phyloP scores from a whole-genome alignment of 768 basidiomycete genomes.

The Auriscalpium orientale region DNA sequence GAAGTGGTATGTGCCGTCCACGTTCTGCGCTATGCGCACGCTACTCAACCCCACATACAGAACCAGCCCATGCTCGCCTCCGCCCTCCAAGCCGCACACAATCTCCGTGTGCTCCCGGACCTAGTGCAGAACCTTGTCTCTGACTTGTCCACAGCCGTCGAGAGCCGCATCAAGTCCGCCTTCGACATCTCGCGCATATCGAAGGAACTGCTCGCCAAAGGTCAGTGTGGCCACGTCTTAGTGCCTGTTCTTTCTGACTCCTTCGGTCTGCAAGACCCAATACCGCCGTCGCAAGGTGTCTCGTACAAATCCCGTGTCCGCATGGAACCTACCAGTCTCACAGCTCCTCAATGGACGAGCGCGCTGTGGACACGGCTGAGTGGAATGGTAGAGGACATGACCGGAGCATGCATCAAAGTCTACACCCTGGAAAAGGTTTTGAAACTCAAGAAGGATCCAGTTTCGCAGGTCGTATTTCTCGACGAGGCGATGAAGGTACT shows the following conservation, averaged over 20 bases:
- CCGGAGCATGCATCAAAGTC: slow-evolving; percentile 91
- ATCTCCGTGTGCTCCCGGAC: slow-evolving; percentile 76
- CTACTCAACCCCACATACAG: slow-evolving; percentile 29
- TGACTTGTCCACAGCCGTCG: slow-evolving; percentile 79
- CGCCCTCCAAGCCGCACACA: slow-evolving; percentile 93
- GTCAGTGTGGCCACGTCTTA: slow-evolving; percentile 26
- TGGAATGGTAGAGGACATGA: slow-evolving; percentile 79
- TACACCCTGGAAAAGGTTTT: slow-evolving; percentile 94
- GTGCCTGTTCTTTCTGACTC: neutral
- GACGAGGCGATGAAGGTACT: slow-evolving; percentile 90
- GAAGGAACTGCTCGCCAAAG: slow-evolving; percentile 76
- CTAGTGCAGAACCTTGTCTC: slow-evolving; percentile 72
- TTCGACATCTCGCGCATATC: slow-evolving; percentile 88
- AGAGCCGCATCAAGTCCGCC: slow-evolving; percentile 68
- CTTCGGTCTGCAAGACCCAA: slow-evolving; percentile 17
- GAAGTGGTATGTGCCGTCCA: slow-evolving; percentile 48
- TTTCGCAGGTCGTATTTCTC: slow-evolving; percentile 71
- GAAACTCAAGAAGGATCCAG: slow-evolving; percentile 76
- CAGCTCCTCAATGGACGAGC: slow-evolving; percentile 77
- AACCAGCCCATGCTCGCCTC: slow-evolving; percentile 88
- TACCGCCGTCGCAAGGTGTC: slow-evolving; percentile 26
- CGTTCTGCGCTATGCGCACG: neutral
- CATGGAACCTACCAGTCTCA: slow-evolving; percentile 85
- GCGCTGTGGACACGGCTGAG: slow-evolving; percentile 81
- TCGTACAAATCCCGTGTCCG: slow-evolving; percentile 80